phyloP scores from a whole-genome alignment of 805 yeast species.

The Jamesozyma rosinii region DNA sequence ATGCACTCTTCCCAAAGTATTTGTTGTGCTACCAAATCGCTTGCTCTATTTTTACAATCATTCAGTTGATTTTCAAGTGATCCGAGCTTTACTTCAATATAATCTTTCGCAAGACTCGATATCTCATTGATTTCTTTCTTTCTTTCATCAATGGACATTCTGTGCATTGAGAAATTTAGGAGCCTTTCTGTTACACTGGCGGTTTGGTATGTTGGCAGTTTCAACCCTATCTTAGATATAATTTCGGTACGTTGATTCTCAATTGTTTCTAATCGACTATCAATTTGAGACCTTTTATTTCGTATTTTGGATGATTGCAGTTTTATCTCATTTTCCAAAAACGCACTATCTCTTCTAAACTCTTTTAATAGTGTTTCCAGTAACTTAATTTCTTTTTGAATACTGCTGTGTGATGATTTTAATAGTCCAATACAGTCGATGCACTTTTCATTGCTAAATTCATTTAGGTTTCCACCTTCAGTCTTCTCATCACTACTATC shows the following conservation, averaged over 20 bases:
- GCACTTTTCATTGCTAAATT: background rate
- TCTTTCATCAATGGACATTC: slow-evolving; percentile 4
- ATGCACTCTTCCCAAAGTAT: slow-evolving; percentile 21
- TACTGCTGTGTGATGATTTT: slow-evolving; percentile 6
- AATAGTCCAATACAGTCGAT: slow-evolving; percentile 10
- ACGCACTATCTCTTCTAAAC: slow-evolving; percentile 19
- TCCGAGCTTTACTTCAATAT: slow-evolving; percentile 18
- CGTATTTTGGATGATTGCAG: slow-evolving; percentile 9
- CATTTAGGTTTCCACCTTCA: background rate
- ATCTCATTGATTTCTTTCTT: slow-evolving; percentile 11
- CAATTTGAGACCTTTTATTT: background rate
- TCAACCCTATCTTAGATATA: slow-evolving; percentile 1
- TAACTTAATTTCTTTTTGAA: slow-evolving; percentile 14
- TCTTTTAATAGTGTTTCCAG: slow-evolving; percentile 16
- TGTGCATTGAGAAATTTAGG: slow-evolving; percentile 7
- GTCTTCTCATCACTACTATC: background rate
- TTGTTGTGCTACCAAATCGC: slow-evolving; percentile 9
- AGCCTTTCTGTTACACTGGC: slow-evolving; percentile 7
- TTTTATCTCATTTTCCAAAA: slow-evolving; percentile 18
- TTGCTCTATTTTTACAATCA: slow-evolving; percentile 18
- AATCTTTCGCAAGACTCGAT: slow-evolving; percentile 16
- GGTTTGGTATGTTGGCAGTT: slow-evolving; percentile 2
- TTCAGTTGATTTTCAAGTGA: slow-evolving; percentile 18
- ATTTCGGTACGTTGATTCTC: slow-evolving; percentile 8
- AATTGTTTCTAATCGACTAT: slow-evolving; percentile 1